Evolutionary conservation across 164 flowering plant genomes (phyloP).

Genomic region (Pachysandra terminalis): DNA sequence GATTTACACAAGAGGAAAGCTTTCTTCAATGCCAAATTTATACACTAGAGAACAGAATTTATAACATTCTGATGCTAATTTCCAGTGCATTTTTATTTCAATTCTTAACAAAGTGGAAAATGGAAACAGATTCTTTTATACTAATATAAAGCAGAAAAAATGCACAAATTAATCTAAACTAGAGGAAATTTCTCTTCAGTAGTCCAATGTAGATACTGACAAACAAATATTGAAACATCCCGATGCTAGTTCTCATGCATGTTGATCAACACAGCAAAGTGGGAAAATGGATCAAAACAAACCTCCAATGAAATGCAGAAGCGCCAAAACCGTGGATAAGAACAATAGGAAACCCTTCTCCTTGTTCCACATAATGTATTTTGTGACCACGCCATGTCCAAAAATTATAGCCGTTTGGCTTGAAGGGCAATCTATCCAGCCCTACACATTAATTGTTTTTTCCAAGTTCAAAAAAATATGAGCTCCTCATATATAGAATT

Average conservation of each 20-base stretch:
- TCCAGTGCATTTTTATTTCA: too few species aligned
- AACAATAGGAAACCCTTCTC: conserved; percentile 78
- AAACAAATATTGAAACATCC: neutral
- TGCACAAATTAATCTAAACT: neutral
- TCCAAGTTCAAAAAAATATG: neutral
- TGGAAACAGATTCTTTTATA: neutral
- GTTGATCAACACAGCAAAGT: neutral
- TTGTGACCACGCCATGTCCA: conserved; percentile 91
- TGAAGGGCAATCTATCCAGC: conserved; percentile 67
- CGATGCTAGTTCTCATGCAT: neutral
- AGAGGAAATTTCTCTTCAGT: neutral
- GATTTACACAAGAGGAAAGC: neutral
- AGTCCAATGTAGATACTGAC: neutral
- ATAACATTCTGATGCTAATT: too few species aligned
- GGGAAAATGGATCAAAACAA: conserved; percentile 3
- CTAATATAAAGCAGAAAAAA: neutral
- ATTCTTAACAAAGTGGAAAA: too few species aligned
- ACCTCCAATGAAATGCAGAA: conserved; percentile 99
- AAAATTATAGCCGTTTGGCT: conserved; percentile 81
- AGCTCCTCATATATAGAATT: neutral
- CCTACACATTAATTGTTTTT: conserved; percentile 29
- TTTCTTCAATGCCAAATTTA: too few species aligned
- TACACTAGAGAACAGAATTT: too few species aligned
- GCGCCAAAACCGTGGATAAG: conserved; percentile 98
- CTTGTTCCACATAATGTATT: conserved; percentile 90